Percentiles rank a stretch among this genome's conserved stretches.
Conservation (phyloP, 305 asterid genomes). For the Rubia peregrina region DNA sequence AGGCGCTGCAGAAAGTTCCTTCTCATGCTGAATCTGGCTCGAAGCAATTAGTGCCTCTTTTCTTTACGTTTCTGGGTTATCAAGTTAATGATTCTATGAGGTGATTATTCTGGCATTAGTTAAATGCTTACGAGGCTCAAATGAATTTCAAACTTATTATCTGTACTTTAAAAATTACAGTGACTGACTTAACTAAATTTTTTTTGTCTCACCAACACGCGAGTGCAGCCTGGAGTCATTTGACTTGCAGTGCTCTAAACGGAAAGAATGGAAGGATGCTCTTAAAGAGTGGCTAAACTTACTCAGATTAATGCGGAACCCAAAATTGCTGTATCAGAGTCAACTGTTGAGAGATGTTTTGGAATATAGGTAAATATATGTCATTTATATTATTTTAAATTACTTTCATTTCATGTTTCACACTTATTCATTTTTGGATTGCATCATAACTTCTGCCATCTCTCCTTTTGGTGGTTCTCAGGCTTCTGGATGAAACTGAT, state of each 20-base stretch:
- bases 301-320: slow-evolving; percentile 58
- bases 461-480: slow-evolving; percentile 28
- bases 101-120: slow-evolving; percentile 31
- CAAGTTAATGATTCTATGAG: slow-evolving; percentile 41
- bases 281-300: slow-evolving; percentile 85
- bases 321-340: slow-evolving; percentile 51
- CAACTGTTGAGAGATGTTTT: slow-evolving; percentile 62
- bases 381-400: not conserved
- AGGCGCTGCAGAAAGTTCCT: slow-evolving; percentile 65
- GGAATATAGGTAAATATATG: slow-evolving; percentile 58
- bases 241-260: slow-evolving; percentile 35
- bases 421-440: not conserved
- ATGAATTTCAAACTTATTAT: slow-evolving; percentile 12
- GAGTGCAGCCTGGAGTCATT: slow-evolving; percentile 46
- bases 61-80: slow-evolving; percentile 78
- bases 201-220: slow-evolving; percentile 17
- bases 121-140: slow-evolving; percentile 1
- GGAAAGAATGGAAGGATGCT: slow-evolving; percentile 69
- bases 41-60: slow-evolving; percentile 64
- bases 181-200: not conserved
- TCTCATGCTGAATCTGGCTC: slow-evolving; percentile 65
- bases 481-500: slow-evolving; percentile 90
- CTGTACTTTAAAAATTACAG: slow-evolving; percentile 5
- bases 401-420: not conserved
- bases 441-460: not conserved